Evolutionary conservation across 208 protist species (phyloP), one percentile per base, ranked within the genome.

Genomic region (Leishmania braziliensis): DNA sequence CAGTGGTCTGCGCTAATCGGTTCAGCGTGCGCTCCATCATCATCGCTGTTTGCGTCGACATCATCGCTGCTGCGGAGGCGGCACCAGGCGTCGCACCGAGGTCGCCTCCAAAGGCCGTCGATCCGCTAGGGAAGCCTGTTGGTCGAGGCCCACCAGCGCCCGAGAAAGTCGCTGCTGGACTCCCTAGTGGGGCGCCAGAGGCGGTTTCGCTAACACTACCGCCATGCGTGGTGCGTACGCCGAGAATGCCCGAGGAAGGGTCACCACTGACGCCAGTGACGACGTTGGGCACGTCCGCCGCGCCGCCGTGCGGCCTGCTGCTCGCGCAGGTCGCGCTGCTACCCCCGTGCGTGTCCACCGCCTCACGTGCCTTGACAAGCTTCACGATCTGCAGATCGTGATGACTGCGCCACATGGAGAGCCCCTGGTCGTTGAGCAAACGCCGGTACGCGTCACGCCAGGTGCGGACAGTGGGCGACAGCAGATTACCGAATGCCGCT

Each of bases 361-460:
- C 81, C 26, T 78, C 75, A 10, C 91, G 89, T 9, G 82, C 75
- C 53, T 85, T 77, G 29, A 78, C 0, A 20, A 88, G 89, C 75
- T 94, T 91, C 43, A 92, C 63, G 56, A 78, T 86, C 58, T 84
- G 66, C 66, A 95, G 79, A 60, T 96, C 93, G 68, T 94, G 86
- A n/a, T 81, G 79, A 73, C 91, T 88, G 72, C 93, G 91, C 53
- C 92, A 85, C 65, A 95, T 81, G 18, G 84, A 78, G 43, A 88
- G 75, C 3, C 88, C 93, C 5, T 82, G 82, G n/a, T 81, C 84
- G 84, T 95, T 94, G 33, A 96, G 82, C 70, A 86, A 77, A n/a
- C 53, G 75, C 23, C 86, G 82, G 77, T 96, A 95, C 18, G 91
- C 91, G n/a, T 92, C 89, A 23, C 88, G 87, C 91, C 93, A 96